Base-by-base conservation (phyloP, 352 stramenopile genomes). In the Phytophthora constricta region DNA sequence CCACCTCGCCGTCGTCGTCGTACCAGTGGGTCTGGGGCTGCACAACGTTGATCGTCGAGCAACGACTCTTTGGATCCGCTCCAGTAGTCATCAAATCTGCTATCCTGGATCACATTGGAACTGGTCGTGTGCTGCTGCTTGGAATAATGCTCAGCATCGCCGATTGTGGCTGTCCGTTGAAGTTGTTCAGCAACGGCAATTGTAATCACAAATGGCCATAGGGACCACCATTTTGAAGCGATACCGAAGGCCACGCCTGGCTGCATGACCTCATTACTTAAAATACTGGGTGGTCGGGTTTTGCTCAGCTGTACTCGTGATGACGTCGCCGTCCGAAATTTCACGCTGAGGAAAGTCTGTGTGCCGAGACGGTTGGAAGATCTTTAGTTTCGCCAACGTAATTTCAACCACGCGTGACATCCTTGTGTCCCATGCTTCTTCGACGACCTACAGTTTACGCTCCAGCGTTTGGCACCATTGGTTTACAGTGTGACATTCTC, bases 211-310 rank as follows among this genome's bases (percentile, higher is more conserved):
- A 37, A 5, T 37, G 11, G 31, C 45, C 45, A 52, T 8, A 49
- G n/a, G 20, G 27, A 52, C 9, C 25, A 16, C 47, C 31, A 23
- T 22, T 54, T 41, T 25, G 20, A 13, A 22, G n/a, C 26, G 26
- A 26, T 41, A 26, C 16, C 16, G 25, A 26, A 41, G 47, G 47
- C 26, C 47, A 54, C 26, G 47, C 47, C 47, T 54, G 47, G 14
- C 47, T 41, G 41, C 47, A 26, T 41, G 47, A 41, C 47, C 47
- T 41, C 47, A 23, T 54, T 54, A 54, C 27, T 16, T 4, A 54
- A 54, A 54, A 54, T 54, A 5, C 47, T 39, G 47, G 8, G 3
- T 2, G 20, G 47, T 23, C 25, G 26, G 14, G 10, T 13, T 22
- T 23, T 20, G 50, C 13, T 1, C 28, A 0, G 9, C 33, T 16